These are phyloP conservation scores for Schwanniomyces etchellsii DNA, from an alignment of 1,139 yeast species.

Conservation along the genomic window DNA sequence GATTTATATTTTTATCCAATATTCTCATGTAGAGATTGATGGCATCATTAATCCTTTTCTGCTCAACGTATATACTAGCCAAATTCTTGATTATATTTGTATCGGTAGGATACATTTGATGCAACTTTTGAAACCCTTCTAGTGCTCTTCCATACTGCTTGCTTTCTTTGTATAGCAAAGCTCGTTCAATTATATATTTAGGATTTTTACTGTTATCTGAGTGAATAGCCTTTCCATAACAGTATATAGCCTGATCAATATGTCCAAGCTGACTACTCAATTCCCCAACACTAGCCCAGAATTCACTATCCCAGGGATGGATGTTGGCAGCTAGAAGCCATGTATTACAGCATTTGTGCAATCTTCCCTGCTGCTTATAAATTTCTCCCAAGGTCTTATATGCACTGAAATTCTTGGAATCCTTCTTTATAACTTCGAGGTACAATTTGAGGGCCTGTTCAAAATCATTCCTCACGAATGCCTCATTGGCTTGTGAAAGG, in stretches of 20 bases:
- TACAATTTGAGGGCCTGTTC: constrained; percentile 63
- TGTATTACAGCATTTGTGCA: constrained; percentile 69
- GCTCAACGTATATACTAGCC: constrained; percentile 72
- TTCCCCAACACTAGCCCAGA: constrained; percentile 84
- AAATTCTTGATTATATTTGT: constrained; percentile 61
- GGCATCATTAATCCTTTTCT: constrained; percentile 76
- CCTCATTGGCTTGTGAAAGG: constrained; percentile 72
- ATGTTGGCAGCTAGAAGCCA: constrained; percentile 84
- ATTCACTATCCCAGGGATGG: constrained; percentile 68
- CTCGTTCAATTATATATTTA: constrained; percentile 53
- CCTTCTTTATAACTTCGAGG: constrained; percentile 70
- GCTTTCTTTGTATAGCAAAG: constrained; percentile 59
- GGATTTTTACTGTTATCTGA: constrained; percentile 49
- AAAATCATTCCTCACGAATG: constrained; percentile 63
- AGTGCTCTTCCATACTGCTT: constrained; percentile 68
- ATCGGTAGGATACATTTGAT: constrained; percentile 56
- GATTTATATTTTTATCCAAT: constrained; percentile 50
- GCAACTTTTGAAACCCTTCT: constrained; percentile 64
- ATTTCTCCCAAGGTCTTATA: constrained; percentile 85
- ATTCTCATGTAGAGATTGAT: constrained; percentile 67
- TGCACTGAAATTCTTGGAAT: constrained; percentile 75
- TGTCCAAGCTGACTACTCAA: constrained; percentile 68
- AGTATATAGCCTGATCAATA: constrained; percentile 73
- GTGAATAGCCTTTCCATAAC: constrained; percentile 66
- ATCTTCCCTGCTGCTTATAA: constrained; percentile 60